Percentiles rank a stretch among this genome's conserved stretches.
These are phyloP conservation scores for Podila minutissima DNA, from an alignment of 192 early-diverging fungal genomes.

Conservation along the genomic window DNA sequence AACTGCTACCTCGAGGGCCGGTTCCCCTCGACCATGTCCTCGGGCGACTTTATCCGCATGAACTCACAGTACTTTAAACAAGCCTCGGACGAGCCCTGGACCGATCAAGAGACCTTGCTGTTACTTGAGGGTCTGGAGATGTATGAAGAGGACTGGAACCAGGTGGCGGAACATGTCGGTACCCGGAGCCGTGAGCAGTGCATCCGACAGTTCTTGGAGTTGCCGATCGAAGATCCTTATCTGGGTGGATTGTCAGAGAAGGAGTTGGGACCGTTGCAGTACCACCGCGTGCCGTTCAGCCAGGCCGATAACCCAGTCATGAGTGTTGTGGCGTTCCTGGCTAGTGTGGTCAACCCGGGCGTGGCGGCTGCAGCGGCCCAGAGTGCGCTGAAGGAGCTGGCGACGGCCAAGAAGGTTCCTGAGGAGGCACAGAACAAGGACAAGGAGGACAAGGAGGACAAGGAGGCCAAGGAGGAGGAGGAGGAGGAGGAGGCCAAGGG, in stretches of 20 bases:
- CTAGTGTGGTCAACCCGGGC: constrained; percentile 85
- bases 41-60: constrained; percentile 89
- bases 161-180: constrained; percentile 92
- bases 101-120: constrained; percentile 84
- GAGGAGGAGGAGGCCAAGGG: constrained; percentile 23
- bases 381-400: constrained; percentile 82
- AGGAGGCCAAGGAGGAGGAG: constrained; percentile 2
- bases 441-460: constrained; percentile 18
- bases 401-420: constrained; percentile 45
- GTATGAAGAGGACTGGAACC: constrained; percentile 95
- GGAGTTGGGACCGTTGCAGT: constrained; percentile 75
- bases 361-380: constrained; percentile 90
- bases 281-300: constrained; percentile 79
- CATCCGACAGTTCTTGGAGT: constrained; percentile 85
- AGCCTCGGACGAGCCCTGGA: constrained; percentile 79
- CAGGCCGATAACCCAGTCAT: constrained; percentile 92
- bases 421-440: constrained; percentile 16
- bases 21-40: constrained; percentile 83
- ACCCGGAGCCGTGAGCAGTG: constrained; percentile 93
- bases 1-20: constrained; percentile 93
- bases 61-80: constrained; percentile 61
- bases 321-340: constrained; percentile 90
- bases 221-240: constrained; percentile 91
- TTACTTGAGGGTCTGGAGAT: constrained; percentile 94
- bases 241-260: constrained; percentile 53